Evolutionary conservation across 2,329 filamentous ascomycete genomes (phyloP), one percentile per base, ranked within the genome.

Genomic region (Fusarium sp.): DNA sequence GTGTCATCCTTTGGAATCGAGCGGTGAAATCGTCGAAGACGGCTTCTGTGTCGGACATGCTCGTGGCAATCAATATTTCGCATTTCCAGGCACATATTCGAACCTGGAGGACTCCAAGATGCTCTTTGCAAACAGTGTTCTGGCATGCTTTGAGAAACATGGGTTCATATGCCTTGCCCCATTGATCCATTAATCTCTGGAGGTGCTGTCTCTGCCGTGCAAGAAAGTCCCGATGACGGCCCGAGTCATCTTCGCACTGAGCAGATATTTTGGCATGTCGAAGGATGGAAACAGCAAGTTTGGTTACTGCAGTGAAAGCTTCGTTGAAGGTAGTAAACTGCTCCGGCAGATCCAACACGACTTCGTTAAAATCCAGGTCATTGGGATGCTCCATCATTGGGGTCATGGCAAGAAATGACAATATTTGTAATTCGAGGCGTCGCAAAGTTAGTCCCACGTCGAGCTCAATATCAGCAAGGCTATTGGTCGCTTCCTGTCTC

Each of bases 181-280:
- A 51, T 35, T 26, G n/a, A 22, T 16, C 13, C 18, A 51, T 20
- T 16, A 22, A 22, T 22, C n/a, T 0, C 1, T 35, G 31, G 6
- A 35, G 48, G 3, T 20, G 13, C 0, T 35, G 31, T 0, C 35
- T 35, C 15, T 51, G 48, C 6, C 16, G 31, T 22, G 9, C 13
- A 22, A 35, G 48, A 11, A 12, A 35, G 9, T 22, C 31, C 31
- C 2, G 9, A 20, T 18, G 10, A 2, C 14, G 5, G 41, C 16
- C 16, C 11, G 16, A 5, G 2, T 8, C 31, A 16, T 2, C 4
- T 26, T 1, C 12, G 9, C 6, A 20, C 1, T 0, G 18, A 0
- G n/a, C 18, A 0, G n/a, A 22, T 6, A 5, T 35, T 18, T 35
- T 51, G 1, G 48, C 3, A 51, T 51, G 48, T 16, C n/a, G 48